Evolutionary conservation across 2,329 filamentous ascomycete species (phyloP).

Genomic region (Simplicillium aogashimaense): DNA sequence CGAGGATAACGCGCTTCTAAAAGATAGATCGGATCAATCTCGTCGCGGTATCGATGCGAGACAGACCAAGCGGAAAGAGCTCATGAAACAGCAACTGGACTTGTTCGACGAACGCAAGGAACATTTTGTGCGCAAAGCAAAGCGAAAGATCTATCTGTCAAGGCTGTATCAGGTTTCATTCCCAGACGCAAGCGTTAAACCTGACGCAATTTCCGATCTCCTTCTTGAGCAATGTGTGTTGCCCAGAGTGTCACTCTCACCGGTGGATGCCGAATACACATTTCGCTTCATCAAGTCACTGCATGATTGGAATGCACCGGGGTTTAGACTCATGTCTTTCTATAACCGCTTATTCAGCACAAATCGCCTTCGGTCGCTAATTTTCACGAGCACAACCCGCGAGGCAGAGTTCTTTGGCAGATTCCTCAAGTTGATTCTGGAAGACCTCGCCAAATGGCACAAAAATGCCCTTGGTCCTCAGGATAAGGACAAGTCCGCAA

Average conservation of each 20-base stretch:
- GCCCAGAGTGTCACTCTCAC: conserved; percentile 76
- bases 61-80: conserved; percentile 53
- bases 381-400: conserved; percentile 81
- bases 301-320: conserved; percentile 72
- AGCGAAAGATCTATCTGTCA: conserved; percentile 58
- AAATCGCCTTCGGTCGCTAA: conserved; percentile 68
- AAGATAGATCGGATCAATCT: conserved; percentile 64
- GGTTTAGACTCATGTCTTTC: conserved; percentile 77
- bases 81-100: conserved; percentile 58
- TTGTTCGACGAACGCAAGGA: conserved; percentile 65
- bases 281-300: conserved; percentile 81
- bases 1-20: conserved; percentile 56
- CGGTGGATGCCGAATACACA: conserved; percentile 79
- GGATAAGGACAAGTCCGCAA: conserved; percentile 23
- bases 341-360: conserved; percentile 78
- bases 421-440: conserved; percentile 74
- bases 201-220: conserved; percentile 59
- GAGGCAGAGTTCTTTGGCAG: conserved; percentile 91
- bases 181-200: conserved; percentile 50
- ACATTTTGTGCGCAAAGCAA: conserved; percentile 57
- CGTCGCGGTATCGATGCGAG: conserved; percentile 56
- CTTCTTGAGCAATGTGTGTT: conserved; percentile 86
- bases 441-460: conserved; percentile 79
- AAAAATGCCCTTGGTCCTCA: conserved; percentile 50
- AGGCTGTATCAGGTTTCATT: conserved; percentile 78